These are phyloP conservation scores for Clavaria fumosa DNA, from an alignment of 768 basidiomycete genomes.

Conservation along the genomic window DNA sequence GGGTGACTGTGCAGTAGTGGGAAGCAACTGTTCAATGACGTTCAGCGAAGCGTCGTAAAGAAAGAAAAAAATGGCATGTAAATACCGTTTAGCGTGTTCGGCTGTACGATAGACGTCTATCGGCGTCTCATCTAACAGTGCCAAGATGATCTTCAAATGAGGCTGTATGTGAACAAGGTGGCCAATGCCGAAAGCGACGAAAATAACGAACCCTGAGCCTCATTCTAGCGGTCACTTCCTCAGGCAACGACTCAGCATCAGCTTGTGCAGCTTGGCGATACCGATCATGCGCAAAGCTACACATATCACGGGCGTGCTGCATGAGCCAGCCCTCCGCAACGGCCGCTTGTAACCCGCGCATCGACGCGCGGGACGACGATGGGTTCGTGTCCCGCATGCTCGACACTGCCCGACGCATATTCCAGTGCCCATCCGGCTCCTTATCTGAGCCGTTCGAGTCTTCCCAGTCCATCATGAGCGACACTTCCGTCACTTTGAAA, in stretches of 20 bases:
- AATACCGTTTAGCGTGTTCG: constrained; percentile 50
- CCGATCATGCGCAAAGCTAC: constrained; percentile 58
- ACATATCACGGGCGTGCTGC: constrained; percentile 60
- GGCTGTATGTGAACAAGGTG: constrained; percentile 3
- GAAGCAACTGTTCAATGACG: constrained; percentile 31
- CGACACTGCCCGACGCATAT: constrained; percentile 34
- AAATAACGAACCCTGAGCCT: constrained; percentile 38
- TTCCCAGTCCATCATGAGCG: constrained; percentile 61
- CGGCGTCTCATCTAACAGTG: constrained; percentile 50
- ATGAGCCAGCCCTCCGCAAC: constrained; percentile 63
- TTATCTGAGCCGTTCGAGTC: constrained; percentile 40
- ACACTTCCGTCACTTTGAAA: constrained; percentile 61
- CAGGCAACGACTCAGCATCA: constrained; percentile 36
- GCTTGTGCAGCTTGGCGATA: constrained; percentile 59
- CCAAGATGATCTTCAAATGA: constrained; percentile 41
- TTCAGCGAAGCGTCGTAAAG: constrained; percentile 1
- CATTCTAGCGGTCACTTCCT: constrained; percentile 44
- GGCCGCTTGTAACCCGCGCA: constrained; percentile 52
- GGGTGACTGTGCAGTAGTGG: constrained; percentile 43
- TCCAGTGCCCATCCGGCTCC: constrained; percentile 35
- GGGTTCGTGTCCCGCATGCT: constrained; percentile 29
- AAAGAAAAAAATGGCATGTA: background rate
- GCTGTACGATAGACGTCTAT: constrained; percentile 54
- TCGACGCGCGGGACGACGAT: constrained; percentile 36
- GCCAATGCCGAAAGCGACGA: background rate